Percentiles rank a stretch among this genome's conserved stretches.
phyloP scores from a whole-genome alignment of 2,329 filamentous ascomycete species.

The Scedosporium boydii region DNA sequence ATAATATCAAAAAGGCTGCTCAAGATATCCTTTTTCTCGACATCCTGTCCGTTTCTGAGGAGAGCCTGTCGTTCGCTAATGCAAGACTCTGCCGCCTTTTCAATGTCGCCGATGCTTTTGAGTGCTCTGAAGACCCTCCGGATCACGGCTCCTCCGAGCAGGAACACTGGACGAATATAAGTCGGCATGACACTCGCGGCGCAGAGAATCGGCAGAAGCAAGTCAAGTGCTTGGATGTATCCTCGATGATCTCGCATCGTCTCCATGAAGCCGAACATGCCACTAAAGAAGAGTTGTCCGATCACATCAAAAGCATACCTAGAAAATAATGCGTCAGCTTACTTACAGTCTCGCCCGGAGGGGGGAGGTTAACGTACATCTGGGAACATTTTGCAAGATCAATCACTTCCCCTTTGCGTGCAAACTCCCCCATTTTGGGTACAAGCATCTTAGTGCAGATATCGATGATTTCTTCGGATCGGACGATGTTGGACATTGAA shows the following conservation, averaged over 20 bases:
- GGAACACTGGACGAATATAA: not conserved
- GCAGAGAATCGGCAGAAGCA: not conserved
- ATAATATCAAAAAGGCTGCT: not conserved
- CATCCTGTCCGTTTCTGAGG: not conserved
- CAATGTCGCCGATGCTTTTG: not conserved
- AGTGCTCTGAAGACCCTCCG: not conserved
- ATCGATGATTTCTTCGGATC: not conserved
- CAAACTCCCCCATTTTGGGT: conserved; percentile 5
- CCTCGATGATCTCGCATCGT: not conserved
- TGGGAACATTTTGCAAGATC: not conserved
- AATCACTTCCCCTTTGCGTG: not conserved
- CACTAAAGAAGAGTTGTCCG: conserved; percentile 1
- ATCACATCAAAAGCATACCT: conserved; percentile 3
- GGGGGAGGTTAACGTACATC: not conserved
- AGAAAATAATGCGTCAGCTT: not conserved
- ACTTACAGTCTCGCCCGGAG: too few relatives aligned
- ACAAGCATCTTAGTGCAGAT: not conserved
- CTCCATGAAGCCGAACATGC: conserved; percentile 4
- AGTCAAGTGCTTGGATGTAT: not conserved
- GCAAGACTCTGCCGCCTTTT: not conserved
- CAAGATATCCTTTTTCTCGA: not conserved
- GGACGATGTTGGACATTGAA: not conserved
- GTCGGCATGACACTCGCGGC: not conserved
- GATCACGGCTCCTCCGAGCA: not conserved
- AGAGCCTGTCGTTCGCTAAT: not conserved